Base-by-base conservation (phyloP, 2,329 filamentous ascomycete genomes). In the Fusarium transvaalense region DNA sequence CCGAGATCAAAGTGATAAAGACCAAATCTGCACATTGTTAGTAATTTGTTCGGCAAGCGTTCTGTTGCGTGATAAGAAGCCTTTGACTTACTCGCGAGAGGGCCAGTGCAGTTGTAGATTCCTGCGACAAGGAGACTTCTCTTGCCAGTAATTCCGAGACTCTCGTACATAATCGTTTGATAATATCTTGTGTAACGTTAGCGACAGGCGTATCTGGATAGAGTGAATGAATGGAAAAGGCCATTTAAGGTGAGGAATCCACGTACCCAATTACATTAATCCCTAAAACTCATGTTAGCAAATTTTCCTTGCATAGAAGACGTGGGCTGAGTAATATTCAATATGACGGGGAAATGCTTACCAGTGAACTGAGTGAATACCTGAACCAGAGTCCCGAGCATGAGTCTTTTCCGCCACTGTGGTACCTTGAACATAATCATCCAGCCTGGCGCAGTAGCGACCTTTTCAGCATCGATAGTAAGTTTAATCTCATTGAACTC, bases 41-140 rank as follows among this genome's bases (percentile, higher is more conserved):
- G 55, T 53, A 21, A 25, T 6, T 19, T 17, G 2, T 21, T 27
- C 9, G 10, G 32, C 27, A 10, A 8, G 13, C 13, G 31, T 25
- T 19, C 14, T 35, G 6, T 10, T 10, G n/a, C 5, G 25, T 15
- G 6, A 27, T 12, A 17, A 29, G 9, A 10, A 13, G 27, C 10
- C 19, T 21, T 15, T 13, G 13, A 57, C 71, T 53, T 71, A 77
- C 76, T 85, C 55, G 81, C 82, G 46, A 87, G 68, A 2, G 85
- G 86, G 1, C 88, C 87, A 41, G 88, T 80, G 57, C 85, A 83
- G 71, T 88, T 89, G 78, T 89, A 89, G 64, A 89, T 85, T 13
- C 86, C 86, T 0, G 85, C 83, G 1, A 89, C 84, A 1, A 89
- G 81, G 4, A 88, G 80, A 25, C 81, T 83, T 23, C 80, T 82